Percentiles rank a stretch among this genome's conserved stretches.
These are phyloP conservation scores for Globisporangium alternatum DNA, from an alignment of 352 stramenopile species.

Conservation along the genomic window DNA sequence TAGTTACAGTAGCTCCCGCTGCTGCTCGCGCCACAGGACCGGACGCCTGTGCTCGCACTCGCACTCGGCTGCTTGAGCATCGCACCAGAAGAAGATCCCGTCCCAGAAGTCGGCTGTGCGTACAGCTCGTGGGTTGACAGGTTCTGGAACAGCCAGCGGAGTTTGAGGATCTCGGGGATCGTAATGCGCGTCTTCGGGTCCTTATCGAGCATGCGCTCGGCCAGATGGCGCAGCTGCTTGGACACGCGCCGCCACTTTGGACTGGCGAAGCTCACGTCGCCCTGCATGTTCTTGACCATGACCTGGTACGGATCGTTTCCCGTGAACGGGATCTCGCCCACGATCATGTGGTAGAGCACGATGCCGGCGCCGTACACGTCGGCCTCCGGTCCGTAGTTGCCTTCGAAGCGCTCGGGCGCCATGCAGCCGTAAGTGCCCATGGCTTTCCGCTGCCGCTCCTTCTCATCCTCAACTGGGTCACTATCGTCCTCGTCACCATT, in stretches of 20 bases:
- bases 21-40: conserved; percentile 3
- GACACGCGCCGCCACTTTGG: conserved; percentile 40
- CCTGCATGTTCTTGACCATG: conserved; percentile 65
- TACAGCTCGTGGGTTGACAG: conserved; percentile 15
- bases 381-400: conserved; percentile 37
- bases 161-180: conserved; percentile 48
- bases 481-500: background rate
- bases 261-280: conserved; percentile 39
- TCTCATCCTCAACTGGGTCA: conserved; percentile 2
- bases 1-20: conserved; percentile 9
- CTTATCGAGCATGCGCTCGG: conserved; percentile 51
- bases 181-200: conserved; percentile 43
- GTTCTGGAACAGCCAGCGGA: conserved; percentile 47
- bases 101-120: background rate
- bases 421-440: conserved; percentile 61
- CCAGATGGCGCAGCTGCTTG: conserved; percentile 28
- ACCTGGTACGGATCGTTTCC: conserved; percentile 43
- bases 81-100: background rate
- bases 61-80: background rate
- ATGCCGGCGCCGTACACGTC: conserved; percentile 65
- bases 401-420: conserved; percentile 61
- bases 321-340: conserved; percentile 43
- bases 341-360: conserved; percentile 63
- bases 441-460: conserved; percentile 18
- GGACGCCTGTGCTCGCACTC: background rate